Conservation (phyloP, 2,329 filamentous ascomycete species). For the Dactylellina parvicollis region DNA sequence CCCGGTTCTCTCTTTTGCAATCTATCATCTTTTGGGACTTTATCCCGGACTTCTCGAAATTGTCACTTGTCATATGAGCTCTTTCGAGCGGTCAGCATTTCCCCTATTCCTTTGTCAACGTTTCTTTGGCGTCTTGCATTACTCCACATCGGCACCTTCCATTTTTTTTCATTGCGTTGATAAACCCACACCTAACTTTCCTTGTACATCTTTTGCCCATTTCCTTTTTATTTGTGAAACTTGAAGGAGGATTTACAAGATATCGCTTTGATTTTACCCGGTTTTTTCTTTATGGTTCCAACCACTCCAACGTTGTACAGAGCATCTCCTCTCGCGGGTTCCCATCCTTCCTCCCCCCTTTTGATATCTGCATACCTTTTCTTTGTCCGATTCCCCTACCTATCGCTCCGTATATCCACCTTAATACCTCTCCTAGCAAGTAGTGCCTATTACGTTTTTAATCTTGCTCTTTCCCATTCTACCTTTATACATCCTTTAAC, state of each 20-base stretch:
- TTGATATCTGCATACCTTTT: constrained; percentile 36
- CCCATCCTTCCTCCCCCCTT: not conserved
- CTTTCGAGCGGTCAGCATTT: constrained; percentile 35
- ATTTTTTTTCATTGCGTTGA: constrained; percentile 50
- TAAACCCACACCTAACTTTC: constrained; percentile 38
- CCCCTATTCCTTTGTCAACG: constrained; percentile 41
- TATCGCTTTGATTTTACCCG: constrained; percentile 4
- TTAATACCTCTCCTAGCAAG: constrained; percentile 46
- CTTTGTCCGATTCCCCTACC: constrained; percentile 13
- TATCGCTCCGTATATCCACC: constrained; percentile 23
- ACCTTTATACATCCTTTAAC: constrained; percentile 44
- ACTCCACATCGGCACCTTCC: constrained; percentile 47
- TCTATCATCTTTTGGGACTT: not conserved
- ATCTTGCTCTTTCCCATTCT: constrained; percentile 1
- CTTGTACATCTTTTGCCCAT: constrained; percentile 53
- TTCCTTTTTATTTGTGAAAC: not conserved
- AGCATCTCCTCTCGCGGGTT: constrained; percentile 16
- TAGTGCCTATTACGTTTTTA: constrained; percentile 1
- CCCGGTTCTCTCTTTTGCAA: constrained; percentile 27
- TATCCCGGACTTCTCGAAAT: not conserved
- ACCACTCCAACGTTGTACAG: constrained; percentile 47
- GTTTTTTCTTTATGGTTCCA: constrained; percentile 32
- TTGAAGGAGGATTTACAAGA: constrained; percentile 11
- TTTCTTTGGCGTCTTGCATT: constrained; percentile 53
- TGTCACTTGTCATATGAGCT: constrained; percentile 29